Evolutionary conservation across 805 yeast species (phyloP), one percentile per base, ranked within the genome.

Genomic region (Cyberlindnera xishuangbannaensis): DNA sequence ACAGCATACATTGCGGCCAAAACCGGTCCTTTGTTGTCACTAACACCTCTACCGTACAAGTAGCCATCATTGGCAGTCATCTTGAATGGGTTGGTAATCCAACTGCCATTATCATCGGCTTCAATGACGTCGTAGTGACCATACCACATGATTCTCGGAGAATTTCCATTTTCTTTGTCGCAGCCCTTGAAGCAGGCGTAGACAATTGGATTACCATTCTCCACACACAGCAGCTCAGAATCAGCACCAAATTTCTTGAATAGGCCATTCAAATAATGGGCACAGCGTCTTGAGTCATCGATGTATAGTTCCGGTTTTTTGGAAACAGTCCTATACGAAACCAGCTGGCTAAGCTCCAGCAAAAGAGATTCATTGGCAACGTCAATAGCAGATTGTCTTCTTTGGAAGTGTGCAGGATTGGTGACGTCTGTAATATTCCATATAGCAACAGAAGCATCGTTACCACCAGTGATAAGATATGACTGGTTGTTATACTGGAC

Each of bases 101-200:
- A 90, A 19, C 65, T 65, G 6, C 65, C 67, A 15, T 64, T 60
- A 31, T 68, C 69, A 21, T 73, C 72, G 0, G 94, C 94, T 38
- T 82, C 83, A 25, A 90, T 86, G 18, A 90, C 96, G 59, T 90
- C 98, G 53, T 92, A 90, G 64, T 90, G 98, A 1, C 95, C 97
- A 57, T 90, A 90, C 82, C 95, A 90, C 30, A 90, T 56, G 5
- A 86, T 67, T 36, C 83, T 64, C 28, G 75, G 58, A 18, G 22
- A 15, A 5, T 16, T 14, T 4, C 48, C 48, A 13, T 31, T 30
- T 8, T 36, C 31, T 13, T 35, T 27, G 15, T 29, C 35, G 6
- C 69, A 73, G 5, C 75, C 76, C 36, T 62, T 61, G 58, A 90
- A 90, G 7, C 65, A 61, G 0, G 92, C 92, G 49, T 73, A 79